These are phyloP conservation scores for Serendipita indica DNA, from an alignment of 768 basidiomycete species.

Conservation along the genomic window DNA sequence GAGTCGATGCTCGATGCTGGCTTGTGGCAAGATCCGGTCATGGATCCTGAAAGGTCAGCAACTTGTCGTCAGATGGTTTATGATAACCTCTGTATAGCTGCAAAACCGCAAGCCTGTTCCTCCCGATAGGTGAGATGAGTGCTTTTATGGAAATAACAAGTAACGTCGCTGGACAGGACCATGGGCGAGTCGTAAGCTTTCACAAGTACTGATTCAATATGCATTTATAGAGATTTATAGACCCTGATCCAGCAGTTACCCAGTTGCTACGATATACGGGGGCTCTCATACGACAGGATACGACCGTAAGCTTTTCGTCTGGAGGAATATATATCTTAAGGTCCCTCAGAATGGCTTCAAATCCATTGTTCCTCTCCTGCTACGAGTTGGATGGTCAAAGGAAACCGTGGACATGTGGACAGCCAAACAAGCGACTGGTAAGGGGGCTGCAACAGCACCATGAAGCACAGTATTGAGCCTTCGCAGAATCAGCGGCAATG, in stretches of 20 bases:
- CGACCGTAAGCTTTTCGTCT: not conserved
- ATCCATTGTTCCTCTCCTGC: not conserved
- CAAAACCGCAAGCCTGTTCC: not conserved
- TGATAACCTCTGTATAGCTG: not conserved
- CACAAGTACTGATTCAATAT: not conserved
- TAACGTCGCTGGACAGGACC: not conserved
- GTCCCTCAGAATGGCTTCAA: not conserved
- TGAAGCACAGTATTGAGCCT: not conserved
- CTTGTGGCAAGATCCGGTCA: not conserved
- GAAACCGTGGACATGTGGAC: not conserved
- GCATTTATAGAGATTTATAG: not conserved
- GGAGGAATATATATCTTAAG: not conserved
- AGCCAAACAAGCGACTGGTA: not conserved
- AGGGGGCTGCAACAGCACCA: too few species aligned
- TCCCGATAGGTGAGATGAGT: not conserved
- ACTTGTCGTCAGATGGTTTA: too few species aligned
- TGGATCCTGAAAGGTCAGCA: not conserved
- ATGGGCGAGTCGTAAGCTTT: not conserved
- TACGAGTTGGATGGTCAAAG: not conserved
- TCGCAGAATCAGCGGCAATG: not conserved
- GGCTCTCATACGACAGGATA: not conserved
- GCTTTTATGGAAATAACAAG: not conserved
- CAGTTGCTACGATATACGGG: not conserved
- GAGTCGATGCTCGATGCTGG: not conserved
- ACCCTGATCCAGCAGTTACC: not conserved